These are phyloP conservation scores for Dryas octopetala DNA, from an alignment of 306 rosid genomes.

Conservation along the genomic window DNA sequence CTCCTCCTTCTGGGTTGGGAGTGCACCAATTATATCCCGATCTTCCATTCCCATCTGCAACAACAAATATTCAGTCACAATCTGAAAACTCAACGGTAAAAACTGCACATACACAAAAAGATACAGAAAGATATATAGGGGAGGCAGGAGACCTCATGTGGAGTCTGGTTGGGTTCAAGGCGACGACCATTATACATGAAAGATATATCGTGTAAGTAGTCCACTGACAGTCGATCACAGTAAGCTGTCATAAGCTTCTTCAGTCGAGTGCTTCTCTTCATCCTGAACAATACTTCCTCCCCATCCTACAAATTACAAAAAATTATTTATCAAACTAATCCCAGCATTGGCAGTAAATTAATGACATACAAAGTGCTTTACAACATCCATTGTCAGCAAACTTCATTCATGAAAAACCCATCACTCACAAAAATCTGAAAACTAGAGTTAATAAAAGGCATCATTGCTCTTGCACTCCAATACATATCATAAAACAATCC, in stretches of 20 bases:
- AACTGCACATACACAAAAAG: too few relatives aligned
- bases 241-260: slow-evolving; percentile 62
- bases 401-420: too few relatives aligned
- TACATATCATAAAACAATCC: background rate
- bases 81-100: background rate
- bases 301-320: too few relatives aligned
- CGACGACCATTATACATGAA: slow-evolving; percentile 56
- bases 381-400: too few relatives aligned
- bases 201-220: slow-evolving; percentile 38
- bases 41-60: slow-evolving; percentile 68
- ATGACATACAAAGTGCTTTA: too few relatives aligned
- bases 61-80: background rate
- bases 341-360: too few relatives aligned
- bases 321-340: too few relatives aligned
- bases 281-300: slow-evolving; percentile 38
- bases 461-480: background rate
- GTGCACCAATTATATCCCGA: slow-evolving; percentile 55
- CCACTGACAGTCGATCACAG: slow-evolving; percentile 58
- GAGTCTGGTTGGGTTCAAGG: slow-evolving; percentile 55
- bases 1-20: slow-evolving; percentile 36
- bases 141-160: slow-evolving; percentile 44
- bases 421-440: too few relatives aligned
- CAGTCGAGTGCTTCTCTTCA: slow-evolving; percentile 57
- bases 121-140: too few relatives aligned
- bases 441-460: too few relatives aligned